Percentiles rank a stretch among this genome's conserved stretches.
Evolutionary conservation across 306 rosid genomes (phyloP).

Genomic region (Datisca glomerata): DNA sequence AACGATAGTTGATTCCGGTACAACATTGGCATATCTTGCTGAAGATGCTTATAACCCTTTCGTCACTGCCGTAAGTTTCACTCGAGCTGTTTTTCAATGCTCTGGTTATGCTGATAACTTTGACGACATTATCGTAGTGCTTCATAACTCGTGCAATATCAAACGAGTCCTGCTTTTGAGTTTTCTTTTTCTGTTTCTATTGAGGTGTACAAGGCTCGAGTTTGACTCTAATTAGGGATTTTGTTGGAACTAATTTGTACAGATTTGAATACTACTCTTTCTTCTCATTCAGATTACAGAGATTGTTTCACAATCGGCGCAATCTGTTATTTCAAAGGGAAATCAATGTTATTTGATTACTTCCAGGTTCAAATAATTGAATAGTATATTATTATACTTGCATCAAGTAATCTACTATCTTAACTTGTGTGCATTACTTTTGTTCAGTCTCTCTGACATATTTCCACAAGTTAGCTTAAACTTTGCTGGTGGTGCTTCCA

Average conservation of each 20-base stretch:
- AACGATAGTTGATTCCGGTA: conserved; percentile 91
- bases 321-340: conserved; percentile 44
- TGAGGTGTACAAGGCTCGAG: not conserved
- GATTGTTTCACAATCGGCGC: conserved; percentile 52
- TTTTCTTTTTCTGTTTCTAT: not conserved
- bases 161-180: conserved; percentile 6
- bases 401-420: not conserved
- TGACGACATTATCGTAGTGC: conserved; percentile 8
- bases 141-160: conserved; percentile 6
- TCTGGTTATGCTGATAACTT: conserved; percentile 9
- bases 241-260: not conserved
- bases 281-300: conserved; percentile 39
- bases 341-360: conserved; percentile 64
- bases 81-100: conserved; percentile 10
- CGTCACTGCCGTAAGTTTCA: conserved; percentile 64
- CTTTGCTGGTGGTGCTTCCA: conserved; percentile 70
- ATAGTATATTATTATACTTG: not conserved
- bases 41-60: conserved; percentile 80
- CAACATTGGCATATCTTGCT: conserved; percentile 94
- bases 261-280: not conserved
- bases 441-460: conserved; percentile 51
- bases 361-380: conserved; percentile 33
- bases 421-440: not conserved
- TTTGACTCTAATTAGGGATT: conserved; percentile 1
- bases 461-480: conserved; percentile 89